These are phyloP conservation scores for Pleurotus citrinopileatus DNA, from an alignment of 768 basidiomycete species.

Conservation along the genomic window DNA sequence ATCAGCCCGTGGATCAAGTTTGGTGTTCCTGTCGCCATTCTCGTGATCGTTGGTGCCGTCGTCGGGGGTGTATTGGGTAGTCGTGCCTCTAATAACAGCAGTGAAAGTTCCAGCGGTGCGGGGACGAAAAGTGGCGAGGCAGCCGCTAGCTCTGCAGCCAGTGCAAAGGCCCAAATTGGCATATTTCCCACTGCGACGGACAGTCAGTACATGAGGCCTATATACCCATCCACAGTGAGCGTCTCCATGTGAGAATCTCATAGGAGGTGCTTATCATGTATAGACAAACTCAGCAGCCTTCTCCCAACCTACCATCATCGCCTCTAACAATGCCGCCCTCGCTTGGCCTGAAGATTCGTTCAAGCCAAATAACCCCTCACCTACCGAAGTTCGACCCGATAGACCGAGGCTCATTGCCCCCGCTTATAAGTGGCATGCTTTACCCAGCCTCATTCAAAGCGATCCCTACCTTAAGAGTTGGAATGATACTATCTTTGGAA, in stretches of 20 bases:
- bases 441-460: slow-evolving; percentile 69
- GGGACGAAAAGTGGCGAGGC: slow-evolving; percentile 39
- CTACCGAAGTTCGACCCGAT: slow-evolving; percentile 64
- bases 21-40: slow-evolving; percentile 62
- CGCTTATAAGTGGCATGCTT: slow-evolving; percentile 84
- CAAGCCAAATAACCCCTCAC: slow-evolving; percentile 57
- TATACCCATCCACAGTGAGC: slow-evolving; percentile 88
- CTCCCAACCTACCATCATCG: slow-evolving; percentile 66
- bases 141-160: slow-evolving; percentile 53
- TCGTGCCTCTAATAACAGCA: slow-evolving; percentile 34
- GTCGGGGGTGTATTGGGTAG: slow-evolving; percentile 81
- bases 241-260: not conserved
- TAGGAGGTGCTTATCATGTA: not conserved
- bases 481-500: slow-evolving; percentile 89
- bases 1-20: slow-evolving; percentile 74
- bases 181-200: slow-evolving; percentile 78
- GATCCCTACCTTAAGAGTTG: slow-evolving; percentile 87
- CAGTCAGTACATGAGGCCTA: slow-evolving; percentile 72
- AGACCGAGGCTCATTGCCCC: slow-evolving; percentile 94
- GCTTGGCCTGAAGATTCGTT: slow-evolving; percentile 84
- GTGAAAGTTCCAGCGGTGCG: slow-evolving; percentile 38
- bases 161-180: slow-evolving; percentile 59
- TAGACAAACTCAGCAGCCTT: slow-evolving; percentile 78
- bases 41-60: slow-evolving; percentile 65
- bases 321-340: slow-evolving; percentile 45